These are phyloP conservation scores for Nissolia schottii DNA, from an alignment of 306 rosid genomes.

Conservation along the genomic window DNA sequence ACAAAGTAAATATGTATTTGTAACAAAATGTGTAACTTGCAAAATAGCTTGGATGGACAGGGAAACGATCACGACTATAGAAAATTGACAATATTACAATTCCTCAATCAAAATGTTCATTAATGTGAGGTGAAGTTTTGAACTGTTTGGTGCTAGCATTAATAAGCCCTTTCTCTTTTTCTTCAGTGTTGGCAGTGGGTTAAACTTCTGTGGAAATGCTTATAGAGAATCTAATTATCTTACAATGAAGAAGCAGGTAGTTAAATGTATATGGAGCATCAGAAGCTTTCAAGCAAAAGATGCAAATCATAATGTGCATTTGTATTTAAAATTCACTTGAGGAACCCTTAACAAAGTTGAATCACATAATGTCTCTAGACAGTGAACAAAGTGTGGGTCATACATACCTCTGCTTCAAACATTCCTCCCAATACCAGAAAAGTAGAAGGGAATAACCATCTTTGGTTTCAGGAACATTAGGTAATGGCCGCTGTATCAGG, in stretches of 20 bases:
- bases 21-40: slow-evolving; percentile 4
- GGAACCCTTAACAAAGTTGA: background rate
- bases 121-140: background rate
- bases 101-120: background rate
- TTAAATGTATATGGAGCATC: background rate
- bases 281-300: background rate
- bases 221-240: background rate
- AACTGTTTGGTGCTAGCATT: background rate
- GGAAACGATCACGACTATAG: background rate
- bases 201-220: background rate
- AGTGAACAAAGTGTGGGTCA: background rate
- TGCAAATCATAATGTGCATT: background rate
- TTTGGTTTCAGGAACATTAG: slow-evolving; percentile 70
- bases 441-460: slow-evolving; percentile 91
- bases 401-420: slow-evolving; percentile 85
- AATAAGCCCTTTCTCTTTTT: background rate
- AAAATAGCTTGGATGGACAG: slow-evolving; percentile 6
- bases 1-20: too few relatives aligned
- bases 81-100: background rate
- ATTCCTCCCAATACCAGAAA: slow-evolving; percentile 95
- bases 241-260: background rate
- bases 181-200: background rate
- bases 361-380: background rate
- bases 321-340: background rate
- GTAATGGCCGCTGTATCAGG: slow-evolving; percentile 63